phyloP scores from a whole-genome alignment of 108 stramenopile genomes.

The Schizochytrium sp. region DNA sequence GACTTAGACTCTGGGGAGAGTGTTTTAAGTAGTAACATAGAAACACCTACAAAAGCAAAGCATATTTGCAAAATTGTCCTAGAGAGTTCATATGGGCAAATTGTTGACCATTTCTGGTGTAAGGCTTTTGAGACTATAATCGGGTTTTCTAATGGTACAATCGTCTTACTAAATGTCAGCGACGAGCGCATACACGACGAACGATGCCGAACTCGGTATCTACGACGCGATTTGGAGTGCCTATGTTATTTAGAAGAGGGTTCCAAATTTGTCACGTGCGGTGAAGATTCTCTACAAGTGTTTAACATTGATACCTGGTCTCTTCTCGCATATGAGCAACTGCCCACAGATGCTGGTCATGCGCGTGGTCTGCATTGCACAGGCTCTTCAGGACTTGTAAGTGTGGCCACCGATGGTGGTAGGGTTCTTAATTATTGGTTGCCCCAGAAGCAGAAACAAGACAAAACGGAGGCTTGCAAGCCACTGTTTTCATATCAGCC shows the following conservation, averaged over 20 bases:
- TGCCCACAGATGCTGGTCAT: not conserved
- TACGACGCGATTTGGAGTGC: not conserved
- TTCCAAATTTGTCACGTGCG: not conserved
- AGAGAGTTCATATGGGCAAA: not conserved
- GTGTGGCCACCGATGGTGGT: conserved; percentile 1
- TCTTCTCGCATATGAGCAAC: not conserved
- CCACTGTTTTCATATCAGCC: not conserved
- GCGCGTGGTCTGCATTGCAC: not conserved
- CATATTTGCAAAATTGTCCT: not conserved
- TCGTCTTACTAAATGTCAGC: conserved; percentile 15
- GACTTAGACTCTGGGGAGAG: not conserved
- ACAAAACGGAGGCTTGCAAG: not conserved
- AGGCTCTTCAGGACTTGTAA: not conserved
- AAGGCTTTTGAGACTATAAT: not conserved
- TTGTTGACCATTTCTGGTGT: not conserved
- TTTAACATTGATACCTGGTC: conserved; percentile 20
- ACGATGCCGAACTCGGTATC: not conserved
- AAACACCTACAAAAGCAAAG: conserved; percentile 13
- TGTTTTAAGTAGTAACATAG: not conserved
- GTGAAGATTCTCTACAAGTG: not conserved
- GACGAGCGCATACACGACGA: not conserved
- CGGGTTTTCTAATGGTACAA: not conserved
- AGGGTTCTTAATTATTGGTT: not conserved
- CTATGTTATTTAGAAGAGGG: not conserved
- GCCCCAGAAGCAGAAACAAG: not conserved